Percentiles rank a stretch among this genome's conserved stretches.
phyloP scores from a whole-genome alignment of 495 filamentous ascomycete species.

The Penicillium nucicola region DNA sequence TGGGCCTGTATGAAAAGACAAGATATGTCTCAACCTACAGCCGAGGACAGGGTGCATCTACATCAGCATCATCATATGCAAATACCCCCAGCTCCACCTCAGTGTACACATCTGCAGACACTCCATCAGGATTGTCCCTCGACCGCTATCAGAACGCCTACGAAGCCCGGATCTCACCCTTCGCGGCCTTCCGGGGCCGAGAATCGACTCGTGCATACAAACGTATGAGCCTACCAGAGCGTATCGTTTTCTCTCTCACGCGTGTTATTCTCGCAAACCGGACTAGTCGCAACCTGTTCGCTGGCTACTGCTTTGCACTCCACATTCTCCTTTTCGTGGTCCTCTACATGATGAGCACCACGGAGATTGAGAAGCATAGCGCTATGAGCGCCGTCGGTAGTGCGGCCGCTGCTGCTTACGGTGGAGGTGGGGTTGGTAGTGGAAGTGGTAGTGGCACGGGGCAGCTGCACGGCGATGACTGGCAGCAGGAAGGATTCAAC shows the following conservation, averaged over 20 bases:
- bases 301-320: conserved; percentile 85
- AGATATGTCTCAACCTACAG: conserved; percentile 93
- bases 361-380: conserved; percentile 54
- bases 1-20: conserved; percentile 96
- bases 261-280: conserved; percentile 86
- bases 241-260: conserved; percentile 86
- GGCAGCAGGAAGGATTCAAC: conserved; percentile 60
- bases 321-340: conserved; percentile 83
- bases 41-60: conserved; percentile 58
- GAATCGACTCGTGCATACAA: conserved; percentile 92
- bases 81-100: conserved; percentile 72
- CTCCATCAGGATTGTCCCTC: conserved; percentile 60
- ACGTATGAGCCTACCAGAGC: conserved; percentile 87
- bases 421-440: conserved; percentile 22
- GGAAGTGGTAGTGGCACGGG: conserved; percentile 33
- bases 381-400: conserved; percentile 44
- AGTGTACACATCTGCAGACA: conserved; percentile 58
- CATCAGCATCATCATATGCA: conserved; percentile 69
- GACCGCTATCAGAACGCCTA: conserved; percentile 93
- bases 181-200: conserved; percentile 88
- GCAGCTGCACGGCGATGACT: conserved; percentile 52
- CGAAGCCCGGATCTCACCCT: conserved; percentile 91
- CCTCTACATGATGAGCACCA: conserved; percentile 78
- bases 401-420: conserved; percentile 42
- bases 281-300: conserved; percentile 90